phyloP scores from a whole-genome alignment of 129 eudicot species.

The Flaveria linearis region DNA sequence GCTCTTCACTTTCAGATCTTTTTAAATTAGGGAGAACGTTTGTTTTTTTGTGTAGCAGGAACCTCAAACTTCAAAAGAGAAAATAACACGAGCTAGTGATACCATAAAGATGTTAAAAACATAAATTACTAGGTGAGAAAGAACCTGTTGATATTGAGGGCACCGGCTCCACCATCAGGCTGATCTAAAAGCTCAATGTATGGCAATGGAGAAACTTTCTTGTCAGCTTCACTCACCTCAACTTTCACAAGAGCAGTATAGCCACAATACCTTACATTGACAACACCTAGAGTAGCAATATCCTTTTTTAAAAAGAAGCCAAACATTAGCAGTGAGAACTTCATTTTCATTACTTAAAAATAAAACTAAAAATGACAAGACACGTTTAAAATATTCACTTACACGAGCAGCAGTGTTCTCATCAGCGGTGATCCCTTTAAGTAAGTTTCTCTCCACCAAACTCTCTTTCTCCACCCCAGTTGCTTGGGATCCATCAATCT shows the following conservation, averaged over 20 bases:
- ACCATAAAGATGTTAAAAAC: slow-evolving; percentile 4
- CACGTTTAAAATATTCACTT: slow-evolving; percentile 37
- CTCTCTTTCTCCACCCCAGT: slow-evolving; percentile 68
- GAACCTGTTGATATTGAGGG: slow-evolving; percentile 97
- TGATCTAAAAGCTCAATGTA: slow-evolving; percentile 75
- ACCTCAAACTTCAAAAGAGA: slow-evolving; percentile 75
- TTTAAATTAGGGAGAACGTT: slow-evolving; percentile 38
- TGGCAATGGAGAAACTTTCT: slow-evolving; percentile 46
- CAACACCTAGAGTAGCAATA: slow-evolving; percentile 87
- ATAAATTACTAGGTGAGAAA: slow-evolving; percentile 12
- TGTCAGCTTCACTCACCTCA: slow-evolving; percentile 52
- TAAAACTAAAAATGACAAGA: neutral
- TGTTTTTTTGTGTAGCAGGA: slow-evolving; percentile 73
- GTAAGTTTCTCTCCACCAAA: slow-evolving; percentile 76
- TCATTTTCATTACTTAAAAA: slow-evolving; percentile 17
- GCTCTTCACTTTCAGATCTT: slow-evolving; percentile 49
- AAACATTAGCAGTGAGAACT: neutral
- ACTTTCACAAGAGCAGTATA: slow-evolving; percentile 89
- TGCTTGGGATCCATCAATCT: slow-evolving; percentile 84
- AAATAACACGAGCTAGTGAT: neutral
- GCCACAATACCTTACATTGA: slow-evolving; percentile 84
- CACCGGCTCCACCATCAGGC: slow-evolving; percentile 97
- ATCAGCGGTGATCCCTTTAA: slow-evolving; percentile 99
- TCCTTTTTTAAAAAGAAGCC: slow-evolving; percentile 51
- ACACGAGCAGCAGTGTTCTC: slow-evolving; percentile 99